phyloP scores from a whole-genome alignment of 208 protist genomes.

The Acanthamoeba culbertsoni region DNA sequence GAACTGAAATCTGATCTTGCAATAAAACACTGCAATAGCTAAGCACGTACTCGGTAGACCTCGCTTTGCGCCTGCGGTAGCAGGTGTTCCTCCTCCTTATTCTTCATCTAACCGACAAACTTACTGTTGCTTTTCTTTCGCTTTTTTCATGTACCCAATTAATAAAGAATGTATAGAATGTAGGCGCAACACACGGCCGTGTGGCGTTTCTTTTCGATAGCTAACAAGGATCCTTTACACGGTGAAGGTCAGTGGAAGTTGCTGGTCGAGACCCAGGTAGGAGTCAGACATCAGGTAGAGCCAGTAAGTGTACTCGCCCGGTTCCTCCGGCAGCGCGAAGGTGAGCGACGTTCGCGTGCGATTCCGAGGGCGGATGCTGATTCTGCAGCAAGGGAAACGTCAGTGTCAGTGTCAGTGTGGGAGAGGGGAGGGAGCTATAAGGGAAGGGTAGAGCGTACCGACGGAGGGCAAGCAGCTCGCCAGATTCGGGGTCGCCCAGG shows the following conservation, averaged over 20 bases:
- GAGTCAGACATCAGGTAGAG: slow-evolving; percentile 57
- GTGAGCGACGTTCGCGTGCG: neutral
- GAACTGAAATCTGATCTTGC: too few species aligned
- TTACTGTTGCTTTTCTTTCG: neutral
- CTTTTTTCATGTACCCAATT: too few species aligned
- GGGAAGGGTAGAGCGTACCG: neutral
- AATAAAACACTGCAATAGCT: too few species aligned
- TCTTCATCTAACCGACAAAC: neutral
- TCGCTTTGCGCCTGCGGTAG: neutral
- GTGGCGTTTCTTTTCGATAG: neutral
- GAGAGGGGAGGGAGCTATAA: neutral
- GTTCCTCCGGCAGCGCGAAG: neutral
- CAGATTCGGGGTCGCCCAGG: neutral
- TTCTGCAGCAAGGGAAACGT: too few species aligned
- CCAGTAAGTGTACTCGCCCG: neutral
- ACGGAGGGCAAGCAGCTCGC: slow-evolving; percentile 47
- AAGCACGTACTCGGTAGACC: neutral
- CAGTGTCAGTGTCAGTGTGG: neutral
- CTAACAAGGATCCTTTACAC: too few species aligned
- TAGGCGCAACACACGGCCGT: neutral
- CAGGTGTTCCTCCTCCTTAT: neutral
- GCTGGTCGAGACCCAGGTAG: slow-evolving; percentile 23
- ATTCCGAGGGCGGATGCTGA: neutral
- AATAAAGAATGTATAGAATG: too few species aligned
- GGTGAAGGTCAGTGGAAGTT: neutral